These are phyloP conservation scores for Arthrinium phaeospermum DNA, from an alignment of 2,329 filamentous ascomycete genomes.

Conservation along the genomic window DNA sequence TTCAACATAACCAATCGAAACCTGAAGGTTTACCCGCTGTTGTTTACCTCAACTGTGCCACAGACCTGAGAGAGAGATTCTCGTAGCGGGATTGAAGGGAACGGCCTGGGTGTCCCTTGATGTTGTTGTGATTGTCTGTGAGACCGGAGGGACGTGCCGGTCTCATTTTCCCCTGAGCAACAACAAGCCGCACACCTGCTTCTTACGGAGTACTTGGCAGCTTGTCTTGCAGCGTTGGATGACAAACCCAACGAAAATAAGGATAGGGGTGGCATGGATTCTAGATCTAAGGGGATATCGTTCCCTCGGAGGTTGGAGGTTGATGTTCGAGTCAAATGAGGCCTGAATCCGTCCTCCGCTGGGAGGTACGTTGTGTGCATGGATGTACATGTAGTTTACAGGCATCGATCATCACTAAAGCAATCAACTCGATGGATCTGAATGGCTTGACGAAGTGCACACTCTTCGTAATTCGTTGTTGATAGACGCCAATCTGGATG, in stretches of 20 bases:
- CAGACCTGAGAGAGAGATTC: not conserved
- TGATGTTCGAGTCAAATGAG: constrained; percentile 9
- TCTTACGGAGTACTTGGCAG: not conserved
- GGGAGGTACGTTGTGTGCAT: not conserved
- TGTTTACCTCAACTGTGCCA: constrained; percentile 11
- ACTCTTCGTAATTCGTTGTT: not conserved
- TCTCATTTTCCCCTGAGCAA: constrained; percentile 10
- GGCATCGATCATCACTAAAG: not conserved
- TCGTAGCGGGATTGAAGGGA: not conserved
- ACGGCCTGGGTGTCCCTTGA: constrained; percentile 2
- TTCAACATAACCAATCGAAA: not conserved
- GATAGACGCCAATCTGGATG: constrained; percentile 9
- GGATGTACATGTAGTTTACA: not conserved
- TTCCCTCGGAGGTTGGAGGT: constrained; percentile 2
- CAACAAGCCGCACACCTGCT: not conserved
- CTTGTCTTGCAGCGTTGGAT: not conserved
- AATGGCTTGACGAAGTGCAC: not conserved
- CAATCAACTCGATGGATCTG: not conserved
- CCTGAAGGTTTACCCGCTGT: constrained; percentile 6
- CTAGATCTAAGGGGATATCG: not conserved
- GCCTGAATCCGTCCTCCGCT: not conserved
- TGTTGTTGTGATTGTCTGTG: constrained; percentile 8
- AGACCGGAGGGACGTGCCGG: constrained; percentile 12
- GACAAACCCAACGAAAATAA: not conserved
- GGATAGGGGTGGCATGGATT: not conserved